Evolutionary conservation across 139 green algal species (phyloP), one percentile per base, ranked within the genome.

Genomic region (Tetraselmis striata): DNA sequence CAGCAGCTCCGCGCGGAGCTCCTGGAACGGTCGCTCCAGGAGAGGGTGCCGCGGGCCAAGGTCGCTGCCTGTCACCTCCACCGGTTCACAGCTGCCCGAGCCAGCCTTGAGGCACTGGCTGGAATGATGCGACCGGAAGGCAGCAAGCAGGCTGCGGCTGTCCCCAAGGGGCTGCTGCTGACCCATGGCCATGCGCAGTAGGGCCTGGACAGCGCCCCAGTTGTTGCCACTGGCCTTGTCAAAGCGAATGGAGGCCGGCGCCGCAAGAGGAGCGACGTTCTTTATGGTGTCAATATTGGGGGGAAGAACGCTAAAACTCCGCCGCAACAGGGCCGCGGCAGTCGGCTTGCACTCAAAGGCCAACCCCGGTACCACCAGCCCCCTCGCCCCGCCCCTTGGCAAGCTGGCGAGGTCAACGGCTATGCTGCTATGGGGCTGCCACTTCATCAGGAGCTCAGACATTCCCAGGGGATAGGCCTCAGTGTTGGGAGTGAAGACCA

Each of bases 401-500:
- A 26, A 76, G 25, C 32, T 81, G 78, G 58, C 58, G 18, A 85
- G 1, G 75, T 84, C 79, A 22, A 59, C 79, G 24, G 29, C 82
- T 23, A 30, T 59, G 1, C 78, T 29, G 25, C 74, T 32, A 0
- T 27, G 26, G 1, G 82, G 77, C 77, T 89, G 85, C 80, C 82
- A 85, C 77, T 83, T 86, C 29, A 82, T 45, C 58, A 89, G 74
- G 75, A 89, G 80, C 78, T 89, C 80, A 2, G 67, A n/a, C 83
- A 85, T 89, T 75, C 85, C 85, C 29, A 86, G 67, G 25, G 59
- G 74, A 82, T 89, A 89, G 24, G 83, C 83, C 77, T 80, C 82
- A 29, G 26, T 75, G 27, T 28, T 31, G 1, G 85, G 83, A 28
- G 83, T 89, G 28, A 89, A 89, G 18, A 89, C 80, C 24, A 89